A percentile compares a stretch with the other conserved stretches of the same genome.
Evolutionary conservation across 1,139 yeast species (phyloP).

Genomic region (Nematodospora anomalae): DNA sequence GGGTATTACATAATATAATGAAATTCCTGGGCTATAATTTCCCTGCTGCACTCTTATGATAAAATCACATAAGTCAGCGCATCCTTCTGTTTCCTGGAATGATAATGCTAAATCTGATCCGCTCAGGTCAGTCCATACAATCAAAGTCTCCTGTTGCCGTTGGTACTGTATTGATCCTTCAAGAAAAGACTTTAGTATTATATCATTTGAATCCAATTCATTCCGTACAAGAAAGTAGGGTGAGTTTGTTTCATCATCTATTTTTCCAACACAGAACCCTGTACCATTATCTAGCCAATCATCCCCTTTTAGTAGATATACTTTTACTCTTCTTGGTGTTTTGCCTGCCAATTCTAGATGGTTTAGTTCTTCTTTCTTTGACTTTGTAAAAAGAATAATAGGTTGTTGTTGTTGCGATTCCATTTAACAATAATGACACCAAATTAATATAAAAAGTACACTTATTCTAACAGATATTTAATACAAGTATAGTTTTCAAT

Average conservation of each 20-base stretch:
- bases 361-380: slow-evolving; percentile 8
- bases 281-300: slow-evolving; percentile 95
- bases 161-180: slow-evolving; percentile 83
- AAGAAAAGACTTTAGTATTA: slow-evolving; percentile 63
- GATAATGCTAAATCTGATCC: slow-evolving; percentile 86
- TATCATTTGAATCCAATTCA: slow-evolving; percentile 61
- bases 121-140: slow-evolving; percentile 86
- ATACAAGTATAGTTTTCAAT: too few relatives aligned
- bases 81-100: slow-evolving; percentile 91
- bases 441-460: too few relatives aligned
- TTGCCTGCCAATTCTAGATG: slow-evolving; percentile 13
- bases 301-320: slow-evolving; percentile 75
- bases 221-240: slow-evolving; percentile 74
- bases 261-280: slow-evolving; percentile 80
- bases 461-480: too few relatives aligned
- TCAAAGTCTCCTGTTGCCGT: slow-evolving; percentile 89
- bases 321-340: slow-evolving; percentile 78
- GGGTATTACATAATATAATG: slow-evolving; percentile 70
- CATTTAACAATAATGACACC: too few relatives aligned
- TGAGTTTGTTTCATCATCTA: slow-evolving; percentile 35
- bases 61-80: slow-evolving; percentile 80
- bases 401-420: slow-evolving; percentile 1
- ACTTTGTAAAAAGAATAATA: slow-evolving; percentile 1
- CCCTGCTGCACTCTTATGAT: slow-evolving; percentile 65
- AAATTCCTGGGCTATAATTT: slow-evolving; percentile 62